These are phyloP conservation scores for Pseudoneurospora amorphoporcata DNA, from an alignment of 495 filamentous ascomycete genomes.

Conservation along the genomic window DNA sequence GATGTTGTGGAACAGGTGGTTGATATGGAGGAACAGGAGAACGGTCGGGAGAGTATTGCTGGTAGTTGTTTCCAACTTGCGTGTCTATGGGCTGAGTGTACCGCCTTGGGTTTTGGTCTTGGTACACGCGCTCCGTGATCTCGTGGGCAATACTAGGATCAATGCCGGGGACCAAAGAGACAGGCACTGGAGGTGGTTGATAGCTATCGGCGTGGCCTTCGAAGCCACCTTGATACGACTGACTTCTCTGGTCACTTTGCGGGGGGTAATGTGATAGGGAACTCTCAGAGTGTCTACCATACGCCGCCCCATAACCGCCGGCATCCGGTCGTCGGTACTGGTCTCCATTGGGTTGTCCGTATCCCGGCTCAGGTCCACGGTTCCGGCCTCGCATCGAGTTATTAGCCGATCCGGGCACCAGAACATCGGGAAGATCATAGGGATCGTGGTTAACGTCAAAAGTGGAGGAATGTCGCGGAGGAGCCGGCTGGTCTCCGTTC, in stretches of 20 bases:
- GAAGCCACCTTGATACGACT: conserved; percentile 22
- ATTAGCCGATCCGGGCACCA: neutral
- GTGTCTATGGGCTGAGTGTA: conserved; percentile 31
- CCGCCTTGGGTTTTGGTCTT: conserved; percentile 34
- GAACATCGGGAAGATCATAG: neutral
- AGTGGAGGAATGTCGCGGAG: conserved; percentile 35
- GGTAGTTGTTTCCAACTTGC: conserved; percentile 5
- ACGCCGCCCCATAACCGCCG: conserved; percentile 7
- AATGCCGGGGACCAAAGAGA: conserved; percentile 61
- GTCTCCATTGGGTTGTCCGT: conserved; percentile 50
- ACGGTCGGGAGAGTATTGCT: neutral
- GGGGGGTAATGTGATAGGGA: conserved; percentile 10
- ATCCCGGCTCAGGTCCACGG: neutral
- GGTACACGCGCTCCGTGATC: conserved; percentile 40
- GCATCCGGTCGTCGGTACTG: conserved; percentile 46
- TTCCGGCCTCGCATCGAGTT: neutral
- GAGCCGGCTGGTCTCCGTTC: conserved; percentile 20
- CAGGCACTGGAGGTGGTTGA: conserved; percentile 43
- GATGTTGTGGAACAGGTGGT: neutral
- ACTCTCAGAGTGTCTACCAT: conserved; percentile 17
- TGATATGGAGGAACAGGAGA: neutral
- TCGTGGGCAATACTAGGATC: conserved; percentile 49
- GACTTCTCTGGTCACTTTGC: conserved; percentile 9
- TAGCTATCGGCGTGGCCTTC: conserved; percentile 27
- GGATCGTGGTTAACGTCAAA: conserved; percentile 37